Evolutionary conservation across 352 stramenopile genomes (phyloP), one percentile per base, ranked within the genome.

Genomic region (Globisporangium nagaii): DNA sequence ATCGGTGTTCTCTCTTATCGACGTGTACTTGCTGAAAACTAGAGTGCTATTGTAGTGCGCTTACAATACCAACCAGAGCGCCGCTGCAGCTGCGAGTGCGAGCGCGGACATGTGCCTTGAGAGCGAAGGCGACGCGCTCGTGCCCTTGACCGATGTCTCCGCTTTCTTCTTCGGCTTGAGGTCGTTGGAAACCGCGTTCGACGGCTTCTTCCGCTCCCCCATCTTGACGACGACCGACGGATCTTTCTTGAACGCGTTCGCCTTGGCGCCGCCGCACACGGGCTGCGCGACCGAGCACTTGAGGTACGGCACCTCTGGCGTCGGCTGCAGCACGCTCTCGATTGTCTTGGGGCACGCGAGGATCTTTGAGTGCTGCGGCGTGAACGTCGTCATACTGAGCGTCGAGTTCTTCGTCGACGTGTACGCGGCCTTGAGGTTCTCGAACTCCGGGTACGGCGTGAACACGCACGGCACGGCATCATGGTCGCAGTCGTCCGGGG

Each of bases 221-320:
- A 70, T 56, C 45, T 36, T 37, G 8, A 60, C 40, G 6, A 39
- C 45, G 11, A 13, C 39, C n/a, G 30, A 39, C 19, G 55, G 35
- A 47, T 58, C 53, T 34, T 86, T 77, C 35, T 68, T 46, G 58
- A 82, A 80, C 3, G 54, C 27, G 51, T 91, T 91, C 24, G 78
- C 74, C 42, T 71, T 69, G n/a, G 51, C 62, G 31, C 71, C 67
- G 9, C 70, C 70, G 66, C 78, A 90, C n/a, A 72, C 42, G 2
- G 80, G 74, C 47, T 86, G 75, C 35, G 66, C 40, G 6, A 57
- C 47, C 0, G 71, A 71, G 50, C 75, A 90, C 60, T 51, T 31
- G 19, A 20, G 19, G 34, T 39, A 51, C 60, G 37, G 56, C 75
- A 66, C 63, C 12, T 71, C 65, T n/a, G 70, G 70, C 6, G 54